phyloP scores from a whole-genome alignment of 163 green algal species.

The Chloromonas sp. region DNA sequence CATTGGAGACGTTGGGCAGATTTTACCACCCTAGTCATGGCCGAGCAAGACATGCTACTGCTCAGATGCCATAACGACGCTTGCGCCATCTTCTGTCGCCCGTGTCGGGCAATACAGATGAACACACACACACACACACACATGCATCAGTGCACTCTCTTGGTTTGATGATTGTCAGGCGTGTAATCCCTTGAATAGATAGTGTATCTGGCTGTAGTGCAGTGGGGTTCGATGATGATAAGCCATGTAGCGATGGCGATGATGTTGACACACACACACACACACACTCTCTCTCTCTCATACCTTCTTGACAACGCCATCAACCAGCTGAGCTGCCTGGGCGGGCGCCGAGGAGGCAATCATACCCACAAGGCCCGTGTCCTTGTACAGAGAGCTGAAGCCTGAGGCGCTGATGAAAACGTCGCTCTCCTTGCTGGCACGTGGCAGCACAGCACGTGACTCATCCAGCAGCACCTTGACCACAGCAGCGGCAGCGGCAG shows the following conservation, averaged over 20 bases:
- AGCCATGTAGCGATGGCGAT: no score
- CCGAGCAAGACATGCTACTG: constrained; percentile 14
- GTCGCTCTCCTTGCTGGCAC: constrained; percentile 22
- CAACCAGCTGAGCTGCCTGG: constrained; percentile 10
- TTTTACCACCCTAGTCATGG: no score
- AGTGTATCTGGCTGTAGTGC: background rate
- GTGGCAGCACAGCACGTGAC: constrained; percentile 29
- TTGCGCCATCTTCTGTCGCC: no score
- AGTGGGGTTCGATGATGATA: background rate
- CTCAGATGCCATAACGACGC: background rate
- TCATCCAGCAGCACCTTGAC: constrained; percentile 43
- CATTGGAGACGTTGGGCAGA: no score
- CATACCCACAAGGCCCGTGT: constrained; percentile 46
- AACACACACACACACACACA: background rate
- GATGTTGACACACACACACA: background rate
- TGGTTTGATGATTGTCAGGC: background rate
- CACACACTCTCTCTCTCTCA: background rate
- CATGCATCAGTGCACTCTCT: background rate
- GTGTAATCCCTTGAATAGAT: background rate
- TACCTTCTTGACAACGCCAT: background rate
- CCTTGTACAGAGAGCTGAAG: constrained; percentile 43
- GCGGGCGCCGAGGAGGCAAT: constrained; percentile 16
- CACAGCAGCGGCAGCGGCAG: constrained; percentile 30
- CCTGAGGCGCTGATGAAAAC: constrained; percentile 11
- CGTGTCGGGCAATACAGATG: no score